These are phyloP conservation scores for Penicillium coprophilum DNA, from an alignment of 495 filamentous ascomycete species.

Conservation along the genomic window DNA sequence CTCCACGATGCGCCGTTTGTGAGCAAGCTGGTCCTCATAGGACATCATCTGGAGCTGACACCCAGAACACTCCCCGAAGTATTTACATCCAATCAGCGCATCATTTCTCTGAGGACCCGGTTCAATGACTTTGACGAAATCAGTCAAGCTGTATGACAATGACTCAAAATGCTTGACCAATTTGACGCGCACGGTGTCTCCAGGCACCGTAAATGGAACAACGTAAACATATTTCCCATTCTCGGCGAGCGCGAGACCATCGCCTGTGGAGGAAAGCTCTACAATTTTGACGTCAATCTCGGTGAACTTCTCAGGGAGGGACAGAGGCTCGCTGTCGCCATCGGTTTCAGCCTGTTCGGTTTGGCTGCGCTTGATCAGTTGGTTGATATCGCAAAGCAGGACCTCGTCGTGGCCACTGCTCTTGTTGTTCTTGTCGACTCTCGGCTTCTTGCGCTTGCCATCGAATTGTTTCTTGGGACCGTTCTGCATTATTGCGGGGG, in stretches of 20 bases:
- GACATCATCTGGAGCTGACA: conserved; percentile 98
- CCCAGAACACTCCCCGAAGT: conserved; percentile 84
- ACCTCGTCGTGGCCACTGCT: conserved; percentile 63
- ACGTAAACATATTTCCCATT: conserved; percentile 75
- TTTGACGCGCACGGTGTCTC: conserved; percentile 76
- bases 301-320: conserved; percentile 64
- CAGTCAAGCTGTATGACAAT: conserved; percentile 65
- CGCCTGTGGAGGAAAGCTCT: conserved; percentile 84
- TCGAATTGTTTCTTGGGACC: conserved; percentile 28
- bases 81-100: conserved; percentile 70
- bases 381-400: conserved; percentile 65
- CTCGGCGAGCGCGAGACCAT: conserved; percentile 70
- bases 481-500: conserved; percentile 34
- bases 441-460: conserved; percentile 51
- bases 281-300: conserved; percentile 77
- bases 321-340: conserved; percentile 19
- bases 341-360: conserved; percentile 30
- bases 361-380: conserved; percentile 57
- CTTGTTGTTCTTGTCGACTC: conserved; percentile 41
- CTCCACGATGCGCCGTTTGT: conserved; percentile 83
- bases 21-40: conserved; percentile 78
- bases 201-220: conserved; percentile 84
- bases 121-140: conserved; percentile 74
- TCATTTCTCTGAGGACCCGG: conserved; percentile 79
- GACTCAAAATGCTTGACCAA: conserved; percentile 66